Percentiles rank a stretch among this genome's conserved stretches.
Conservation (phyloP, 2,329 filamentous ascomycete species). For the Colletotrichum lentis region DNA sequence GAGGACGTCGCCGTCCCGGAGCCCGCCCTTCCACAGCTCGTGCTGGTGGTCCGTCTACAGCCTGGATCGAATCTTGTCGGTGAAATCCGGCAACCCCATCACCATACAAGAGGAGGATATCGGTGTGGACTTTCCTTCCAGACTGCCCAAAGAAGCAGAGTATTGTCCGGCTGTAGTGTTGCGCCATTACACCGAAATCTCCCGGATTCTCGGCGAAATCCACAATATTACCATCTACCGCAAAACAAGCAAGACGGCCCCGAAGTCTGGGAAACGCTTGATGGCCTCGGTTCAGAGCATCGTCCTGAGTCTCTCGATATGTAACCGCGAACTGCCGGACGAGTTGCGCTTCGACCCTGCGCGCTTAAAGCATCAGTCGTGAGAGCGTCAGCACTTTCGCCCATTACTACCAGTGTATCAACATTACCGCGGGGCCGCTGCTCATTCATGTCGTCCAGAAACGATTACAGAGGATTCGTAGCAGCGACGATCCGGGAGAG, state of each 20-base stretch:
- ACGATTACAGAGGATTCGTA: constrained; percentile 37
- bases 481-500: constrained; percentile 24
- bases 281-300: constrained; percentile 61
- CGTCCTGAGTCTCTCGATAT: constrained; percentile 57
- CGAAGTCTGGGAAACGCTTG: constrained; percentile 56
- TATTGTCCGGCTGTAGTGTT: constrained; percentile 45
- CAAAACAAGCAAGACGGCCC: constrained; percentile 46
- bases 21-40: constrained; percentile 73
- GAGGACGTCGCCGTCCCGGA: constrained; percentile 77
- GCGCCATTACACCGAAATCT: constrained; percentile 44
- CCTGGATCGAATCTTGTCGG: constrained; percentile 46
- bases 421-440: constrained; percentile 47
- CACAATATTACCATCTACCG: constrained; percentile 57
- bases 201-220: constrained; percentile 43
- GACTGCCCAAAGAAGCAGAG: constrained; percentile 42
- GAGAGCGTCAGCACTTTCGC: constrained; percentile 54
- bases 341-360: constrained; percentile 58
- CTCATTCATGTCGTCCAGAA: constrained; percentile 45
- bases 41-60: constrained; percentile 58
- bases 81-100: constrained; percentile 47
- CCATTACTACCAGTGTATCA: constrained; percentile 48
- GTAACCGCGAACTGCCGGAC: constrained; percentile 58
- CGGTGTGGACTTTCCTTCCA: constrained; percentile 46
- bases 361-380: constrained; percentile 54
- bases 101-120: constrained; percentile 46